These are phyloP conservation scores for Colletotrichum zoysiae DNA, from an alignment of 2,329 filamentous ascomycete species.

Conservation along the genomic window DNA sequence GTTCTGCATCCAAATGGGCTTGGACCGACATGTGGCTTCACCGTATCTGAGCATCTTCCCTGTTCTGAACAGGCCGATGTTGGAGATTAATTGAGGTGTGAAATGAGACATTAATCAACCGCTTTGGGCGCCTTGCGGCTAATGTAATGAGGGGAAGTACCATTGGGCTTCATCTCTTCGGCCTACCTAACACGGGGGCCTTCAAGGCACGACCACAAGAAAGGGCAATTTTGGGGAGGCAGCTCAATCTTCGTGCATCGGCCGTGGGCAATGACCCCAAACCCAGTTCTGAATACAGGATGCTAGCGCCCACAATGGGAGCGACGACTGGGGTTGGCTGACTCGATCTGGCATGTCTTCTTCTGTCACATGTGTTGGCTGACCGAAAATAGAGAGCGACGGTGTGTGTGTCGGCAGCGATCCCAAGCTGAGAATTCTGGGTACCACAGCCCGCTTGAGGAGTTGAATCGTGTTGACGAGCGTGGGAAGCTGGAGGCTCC, in stretches of 20 bases:
- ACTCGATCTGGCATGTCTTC: not conserved
- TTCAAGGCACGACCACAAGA: slow-evolving; percentile 3
- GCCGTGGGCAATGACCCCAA: slow-evolving; percentile 9
- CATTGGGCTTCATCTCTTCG: slow-evolving; percentile 12
- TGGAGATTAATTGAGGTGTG: slow-evolving; percentile 23
- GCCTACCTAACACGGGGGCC: slow-evolving; percentile 3
- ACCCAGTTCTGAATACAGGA: not conserved
- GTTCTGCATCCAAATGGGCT: slow-evolving; percentile 18
- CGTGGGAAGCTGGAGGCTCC: not conserved
- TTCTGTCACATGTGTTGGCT: not conserved
- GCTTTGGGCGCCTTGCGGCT: slow-evolving; percentile 16
- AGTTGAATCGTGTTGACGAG: not conserved
- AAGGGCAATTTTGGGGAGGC: slow-evolving; percentile 2
- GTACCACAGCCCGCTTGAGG: not conserved
- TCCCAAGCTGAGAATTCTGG: not conserved
- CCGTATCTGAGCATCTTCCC: slow-evolving; percentile 13
- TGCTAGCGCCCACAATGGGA: not conserved
- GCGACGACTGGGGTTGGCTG: not conserved
- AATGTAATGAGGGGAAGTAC: not conserved
- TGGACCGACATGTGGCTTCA: slow-evolving; percentile 31
- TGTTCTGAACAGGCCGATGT: slow-evolving; percentile 22
- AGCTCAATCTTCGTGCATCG: slow-evolving; percentile 14
- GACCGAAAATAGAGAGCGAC: not conserved
- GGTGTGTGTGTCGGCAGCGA: too few relatives aligned
- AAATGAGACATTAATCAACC: slow-evolving; percentile 1